Base-by-base conservation (phyloP, 176 grass and related monocot genomes). In the Oryza rufipogon region DNA sequence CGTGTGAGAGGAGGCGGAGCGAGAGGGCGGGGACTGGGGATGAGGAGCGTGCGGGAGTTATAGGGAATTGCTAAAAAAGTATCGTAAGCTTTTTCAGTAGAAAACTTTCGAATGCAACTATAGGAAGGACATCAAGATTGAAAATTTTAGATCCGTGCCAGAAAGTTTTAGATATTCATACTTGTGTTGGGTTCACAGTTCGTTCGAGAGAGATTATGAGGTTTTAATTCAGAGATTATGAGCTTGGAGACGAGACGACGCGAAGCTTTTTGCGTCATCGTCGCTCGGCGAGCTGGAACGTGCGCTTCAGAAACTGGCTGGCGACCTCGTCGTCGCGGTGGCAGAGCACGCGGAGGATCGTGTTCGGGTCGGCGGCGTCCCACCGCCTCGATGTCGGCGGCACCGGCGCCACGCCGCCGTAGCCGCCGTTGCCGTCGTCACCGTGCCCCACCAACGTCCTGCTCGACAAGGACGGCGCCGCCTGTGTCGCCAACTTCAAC, bases 221-320 rank as follows among this genome's bases (percentile, higher is more conserved):
- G 54, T 60, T 20, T 20, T 26, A 52, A 54, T 54, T 17, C 51
- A 4, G 15, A 54, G 26, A 26, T 26, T 26, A 26, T 9, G 56
- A 61, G 56, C 20, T 61, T 3, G 20, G 20, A 36, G 34, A 36
- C 34, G 33, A 60, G 19, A 61, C 56, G 56, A 16, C 22, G 30
- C 32, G 8, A 26, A 5, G 36, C 34, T n/a, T 65, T 36, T 36
- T 26, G 1, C 4, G 9, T 89, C 73, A 97, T 76, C 87, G 89
- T 76, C 95, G 65, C 76, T 87, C 93, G 33, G 92, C 88, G 39
- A 97, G 82, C 76, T 95, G 90, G 81, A 97, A 97, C 48, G 87
- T 88, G 36, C 87, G 88, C 89, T 93, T 97, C 76, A 97, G 74
- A 80, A 95, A 97, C 60, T 91, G 88, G 87, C 91, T 97, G 28